Conservation (phyloP, 331 rosid genomes). For the Dryas integrifolia region DNA sequence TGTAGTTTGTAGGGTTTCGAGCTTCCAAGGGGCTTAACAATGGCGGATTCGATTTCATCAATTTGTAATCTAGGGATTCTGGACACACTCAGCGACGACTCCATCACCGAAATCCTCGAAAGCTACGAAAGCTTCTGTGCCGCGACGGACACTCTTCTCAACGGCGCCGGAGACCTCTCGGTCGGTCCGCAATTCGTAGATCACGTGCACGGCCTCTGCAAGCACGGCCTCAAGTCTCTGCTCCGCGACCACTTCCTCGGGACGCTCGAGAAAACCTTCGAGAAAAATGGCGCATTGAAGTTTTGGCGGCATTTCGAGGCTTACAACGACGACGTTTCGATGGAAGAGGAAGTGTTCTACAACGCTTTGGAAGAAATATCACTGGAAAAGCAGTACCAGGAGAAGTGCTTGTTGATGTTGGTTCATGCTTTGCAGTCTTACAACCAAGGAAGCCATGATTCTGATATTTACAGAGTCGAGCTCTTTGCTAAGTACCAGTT, state of each 20-base stretch:
- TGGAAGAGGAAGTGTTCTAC: constrained; percentile 54
- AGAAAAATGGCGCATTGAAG: constrained; percentile 63
- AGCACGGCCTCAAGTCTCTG: constrained; percentile 62
- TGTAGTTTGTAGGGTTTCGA: not conserved
- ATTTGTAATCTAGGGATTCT: constrained; percentile 43
- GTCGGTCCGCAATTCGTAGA: constrained; percentile 53
- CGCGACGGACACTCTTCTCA: constrained; percentile 51
- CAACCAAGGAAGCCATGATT: constrained; percentile 43
- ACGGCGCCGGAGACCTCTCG: constrained; percentile 57
- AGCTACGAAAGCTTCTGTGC: constrained; percentile 60
- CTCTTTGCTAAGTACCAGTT: constrained; percentile 69
- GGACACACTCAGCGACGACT: constrained; percentile 44
- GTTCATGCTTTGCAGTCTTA: constrained; percentile 71
- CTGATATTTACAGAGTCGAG: constrained; percentile 43
- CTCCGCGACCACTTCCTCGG: constrained; percentile 71
- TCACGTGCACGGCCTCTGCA: constrained; percentile 60
- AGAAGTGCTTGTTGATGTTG: constrained; percentile 67
- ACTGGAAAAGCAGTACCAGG: constrained; percentile 73
- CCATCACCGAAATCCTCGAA: constrained; percentile 41
- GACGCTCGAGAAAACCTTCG: constrained; percentile 68
- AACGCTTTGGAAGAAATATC: constrained; percentile 77
- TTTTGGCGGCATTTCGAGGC: constrained; percentile 82
- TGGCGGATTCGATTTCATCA: constrained; percentile 44
- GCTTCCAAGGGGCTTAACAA: constrained; percentile 8
- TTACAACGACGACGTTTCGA: constrained; percentile 35